These are phyloP conservation scores for Tricladium varicosporioides DNA, from an alignment of 2,329 filamentous ascomycete genomes.

Conservation along the genomic window DNA sequence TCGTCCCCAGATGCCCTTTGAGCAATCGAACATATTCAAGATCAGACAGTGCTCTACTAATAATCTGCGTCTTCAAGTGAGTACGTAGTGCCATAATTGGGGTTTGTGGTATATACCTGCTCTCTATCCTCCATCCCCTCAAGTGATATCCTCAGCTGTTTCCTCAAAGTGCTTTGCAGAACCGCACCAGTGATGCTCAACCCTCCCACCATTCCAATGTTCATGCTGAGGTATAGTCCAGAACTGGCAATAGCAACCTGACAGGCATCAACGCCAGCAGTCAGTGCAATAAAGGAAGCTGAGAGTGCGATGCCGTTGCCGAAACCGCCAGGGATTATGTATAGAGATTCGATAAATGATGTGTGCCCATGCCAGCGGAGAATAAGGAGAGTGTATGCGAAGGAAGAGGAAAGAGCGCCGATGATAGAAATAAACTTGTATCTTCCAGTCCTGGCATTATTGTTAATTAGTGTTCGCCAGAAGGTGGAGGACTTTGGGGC, in stretches of 20 bases:
- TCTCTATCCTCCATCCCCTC: constrained; percentile 2
- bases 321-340: constrained; percentile 56
- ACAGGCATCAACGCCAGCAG: constrained; percentile 42
- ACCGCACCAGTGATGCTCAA: constrained; percentile 21
- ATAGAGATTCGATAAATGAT: constrained; percentile 53
- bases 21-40: constrained; percentile 4
- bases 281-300: constrained; percentile 48
- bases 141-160: constrained; percentile 11
- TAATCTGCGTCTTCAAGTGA: neutral
- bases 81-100: too few species aligned
- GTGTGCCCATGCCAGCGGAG: constrained; percentile 58
- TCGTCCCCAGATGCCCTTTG: neutral
- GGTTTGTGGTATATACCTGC: neutral
- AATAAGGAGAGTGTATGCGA: constrained; percentile 51
- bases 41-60: constrained; percentile 1
- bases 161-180: constrained; percentile 18
- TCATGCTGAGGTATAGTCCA: constrained; percentile 43
- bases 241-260: constrained; percentile 50
- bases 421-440: constrained; percentile 56
- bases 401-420: constrained; percentile 47
- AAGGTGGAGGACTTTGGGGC: neutral
- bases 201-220: constrained; percentile 23
- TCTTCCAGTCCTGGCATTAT: constrained; percentile 45
- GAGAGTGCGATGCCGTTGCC: constrained; percentile 47
- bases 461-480: too few species aligned